Percentiles rank a stretch among this genome's conserved stretches.
Conservation (phyloP, 306 rosid genomes). For the Delonix regia region DNA sequence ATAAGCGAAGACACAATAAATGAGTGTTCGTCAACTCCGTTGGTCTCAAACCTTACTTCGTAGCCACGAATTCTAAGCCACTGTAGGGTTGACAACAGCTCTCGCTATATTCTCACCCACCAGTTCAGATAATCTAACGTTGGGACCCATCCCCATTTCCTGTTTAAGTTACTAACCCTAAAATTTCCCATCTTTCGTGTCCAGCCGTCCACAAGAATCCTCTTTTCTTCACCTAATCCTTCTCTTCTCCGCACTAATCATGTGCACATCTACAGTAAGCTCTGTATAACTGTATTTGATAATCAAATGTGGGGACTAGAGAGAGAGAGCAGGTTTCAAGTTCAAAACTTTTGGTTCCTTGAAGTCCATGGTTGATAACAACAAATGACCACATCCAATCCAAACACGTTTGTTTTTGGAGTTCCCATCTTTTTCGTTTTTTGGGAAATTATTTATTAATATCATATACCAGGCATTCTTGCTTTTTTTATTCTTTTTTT, state of each 20-base stretch:
- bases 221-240: background rate
- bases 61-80: slow-evolving; percentile 72
- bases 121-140: slow-evolving; percentile 46
- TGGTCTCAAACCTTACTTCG: slow-evolving; percentile 31
- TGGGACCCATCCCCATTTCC: slow-evolving; percentile 50
- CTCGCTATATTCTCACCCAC: slow-evolving; percentile 60
- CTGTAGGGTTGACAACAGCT: slow-evolving; percentile 55
- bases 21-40: slow-evolving; percentile 51
- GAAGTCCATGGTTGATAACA: background rate
- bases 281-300: background rate
- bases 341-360: slow-evolving; percentile 4
- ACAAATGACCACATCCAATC: background rate
- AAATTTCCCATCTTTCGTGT: background rate
- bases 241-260: background rate
- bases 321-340: background rate
- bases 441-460: no score
- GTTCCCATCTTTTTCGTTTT: no score
- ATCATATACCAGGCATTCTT: no score
- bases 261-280: background rate
- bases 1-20: slow-evolving; percentile 29
- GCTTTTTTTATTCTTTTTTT: no score
- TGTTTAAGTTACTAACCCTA: background rate
- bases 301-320: slow-evolving; percentile 2
- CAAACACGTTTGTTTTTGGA: slow-evolving; percentile 13
- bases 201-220: background rate